Conservation (phyloP, 129 eudicot species). For the Rutidosis leptorrhynchoides region DNA sequence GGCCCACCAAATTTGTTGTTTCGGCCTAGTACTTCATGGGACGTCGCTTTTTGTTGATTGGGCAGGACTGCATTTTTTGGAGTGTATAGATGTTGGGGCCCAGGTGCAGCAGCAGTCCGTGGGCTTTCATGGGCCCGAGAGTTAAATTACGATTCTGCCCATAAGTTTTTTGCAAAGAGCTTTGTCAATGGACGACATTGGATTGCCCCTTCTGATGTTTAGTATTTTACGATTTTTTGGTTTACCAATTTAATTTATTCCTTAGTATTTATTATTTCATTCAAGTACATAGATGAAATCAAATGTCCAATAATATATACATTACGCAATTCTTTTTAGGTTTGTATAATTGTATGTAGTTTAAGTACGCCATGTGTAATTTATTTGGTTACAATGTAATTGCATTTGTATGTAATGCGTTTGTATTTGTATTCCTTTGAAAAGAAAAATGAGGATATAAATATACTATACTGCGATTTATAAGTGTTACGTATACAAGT, state of each 20-base stretch:
- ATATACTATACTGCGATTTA: no score
- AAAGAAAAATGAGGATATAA: no score
- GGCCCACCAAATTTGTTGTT: neutral
- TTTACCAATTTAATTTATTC: constrained; percentile 14
- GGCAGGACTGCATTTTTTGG: constrained; percentile 91
- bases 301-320: neutral
- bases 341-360: neutral
- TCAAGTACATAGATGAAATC: neutral
- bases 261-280: constrained; percentile 22
- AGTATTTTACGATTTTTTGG: constrained; percentile 15
- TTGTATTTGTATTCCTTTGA: no score
- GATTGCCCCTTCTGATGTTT: constrained; percentile 90
- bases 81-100: constrained; percentile 88
- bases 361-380: neutral
- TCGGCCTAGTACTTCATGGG: neutral
- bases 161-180: constrained; percentile 76
- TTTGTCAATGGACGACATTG: constrained; percentile 97
- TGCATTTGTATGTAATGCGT: no score
- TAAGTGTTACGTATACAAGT: no score
- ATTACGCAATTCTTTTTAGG: neutral
- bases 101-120: constrained; percentile 88
- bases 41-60: neutral
- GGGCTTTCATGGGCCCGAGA: constrained; percentile 91
- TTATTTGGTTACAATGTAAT: neutral
- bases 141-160: constrained; percentile 76